These are phyloP conservation scores for Cyberlindnera suaveolens DNA, from an alignment of 805 yeast species.

Conservation along the genomic window DNA sequence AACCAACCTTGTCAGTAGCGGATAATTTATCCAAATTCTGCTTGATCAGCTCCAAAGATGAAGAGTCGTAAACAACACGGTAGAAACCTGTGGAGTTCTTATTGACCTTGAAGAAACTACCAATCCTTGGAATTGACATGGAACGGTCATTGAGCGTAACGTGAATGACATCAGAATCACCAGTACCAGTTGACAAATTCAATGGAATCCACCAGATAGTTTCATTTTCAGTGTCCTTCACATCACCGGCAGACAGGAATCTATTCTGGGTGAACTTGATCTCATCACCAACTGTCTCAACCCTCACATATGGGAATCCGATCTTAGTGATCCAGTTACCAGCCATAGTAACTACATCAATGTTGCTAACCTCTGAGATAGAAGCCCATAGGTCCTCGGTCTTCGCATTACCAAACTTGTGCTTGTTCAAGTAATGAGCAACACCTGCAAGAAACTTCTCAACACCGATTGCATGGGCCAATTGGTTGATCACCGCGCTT, in stretches of 20 bases:
- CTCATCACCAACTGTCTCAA: constrained; percentile 40
- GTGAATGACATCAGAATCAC: constrained; percentile 47
- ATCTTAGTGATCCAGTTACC: constrained; percentile 72
- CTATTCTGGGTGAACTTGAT: constrained; percentile 63
- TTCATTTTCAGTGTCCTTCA: constrained; percentile 60
- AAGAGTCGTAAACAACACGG: constrained; percentile 62
- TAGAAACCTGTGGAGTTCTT: constrained; percentile 70
- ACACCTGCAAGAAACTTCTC: constrained; percentile 74
- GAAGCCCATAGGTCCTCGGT: constrained; percentile 73
- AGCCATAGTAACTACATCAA: constrained; percentile 65
- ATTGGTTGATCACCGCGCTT: constrained; percentile 71
- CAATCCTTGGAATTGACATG: constrained; percentile 35
- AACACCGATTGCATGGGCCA: constrained; percentile 69
- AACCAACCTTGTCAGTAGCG: constrained; percentile 68
- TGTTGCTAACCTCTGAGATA: constrained; percentile 58
- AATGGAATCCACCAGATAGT: constrained; percentile 62
- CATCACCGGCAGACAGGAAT: constrained; percentile 71
- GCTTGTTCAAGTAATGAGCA: constrained; percentile 64
- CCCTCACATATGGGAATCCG: constrained; percentile 70
- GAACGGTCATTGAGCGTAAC: constrained; percentile 48
- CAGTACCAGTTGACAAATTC: constrained; percentile 34
- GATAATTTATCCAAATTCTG: constrained; percentile 48
- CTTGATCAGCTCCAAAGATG: constrained; percentile 58
- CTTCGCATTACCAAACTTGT: constrained; percentile 69
- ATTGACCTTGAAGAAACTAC: constrained; percentile 58